Evolutionary conservation across 805 yeast genomes (phyloP), one percentile per base, ranked within the genome.

Genomic region (Wickerhamomyces queroliae): DNA sequence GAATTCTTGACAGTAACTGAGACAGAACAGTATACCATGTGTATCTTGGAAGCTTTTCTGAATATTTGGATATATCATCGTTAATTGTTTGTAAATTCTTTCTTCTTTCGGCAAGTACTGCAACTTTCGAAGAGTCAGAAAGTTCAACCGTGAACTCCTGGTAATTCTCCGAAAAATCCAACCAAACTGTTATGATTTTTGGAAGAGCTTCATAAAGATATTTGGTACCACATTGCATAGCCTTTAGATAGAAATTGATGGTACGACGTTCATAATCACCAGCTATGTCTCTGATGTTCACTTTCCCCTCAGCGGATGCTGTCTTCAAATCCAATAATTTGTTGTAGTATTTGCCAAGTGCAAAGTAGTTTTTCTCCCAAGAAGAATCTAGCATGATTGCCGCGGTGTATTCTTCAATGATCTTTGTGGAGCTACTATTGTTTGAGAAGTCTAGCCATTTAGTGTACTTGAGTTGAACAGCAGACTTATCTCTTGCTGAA

Each of bases 391-490:
- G 54, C 26, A 65, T 62, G 15, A 76, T 70, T 0, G 91, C 80
- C 4, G 73, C 66, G 21, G 63, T 64, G 49, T 88, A 93, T 46
- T 86, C 86, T 22, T 71, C 72, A 17, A 83, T 73, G 28, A 93
- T 83, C 26, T 79, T 80, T 13, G 72, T 74, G 8, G 95, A 79
- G 8, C 88, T 80, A 24, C 89, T 82, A 54, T 86, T 90, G 37
- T 88, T 90, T 0, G 96, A 85, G 26, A 69, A 68, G 53, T 89
- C 96, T 15, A 89, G 65, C 98, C 98, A 93, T 46, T 80, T 77
- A 0, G 96, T 86, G 54, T 86, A 86, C 42, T 81, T 80, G 35
- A 90, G 62, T 38, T 85, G 83, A n/a, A 78, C 74, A 3, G 49
- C 46, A 9, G 69, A 62, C 16, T 50, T 49, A 24, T 62, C 63